Evolutionary conservation across 768 basidiomycete species (phyloP), one percentile per base, ranked within the genome.

Genomic region (Pulveroboletus sp.): DNA sequence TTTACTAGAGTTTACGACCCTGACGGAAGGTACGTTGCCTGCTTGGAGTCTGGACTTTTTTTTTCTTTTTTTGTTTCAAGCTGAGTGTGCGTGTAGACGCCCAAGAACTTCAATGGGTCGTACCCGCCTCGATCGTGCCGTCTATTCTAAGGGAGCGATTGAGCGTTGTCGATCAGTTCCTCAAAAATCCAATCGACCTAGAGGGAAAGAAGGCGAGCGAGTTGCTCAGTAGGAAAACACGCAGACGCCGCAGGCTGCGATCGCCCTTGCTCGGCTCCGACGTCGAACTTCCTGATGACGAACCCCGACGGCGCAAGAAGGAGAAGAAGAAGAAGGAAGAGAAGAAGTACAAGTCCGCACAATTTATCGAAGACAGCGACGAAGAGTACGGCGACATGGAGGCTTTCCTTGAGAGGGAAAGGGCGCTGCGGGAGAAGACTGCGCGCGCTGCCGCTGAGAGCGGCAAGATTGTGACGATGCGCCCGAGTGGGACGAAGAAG

Each of bases 331-430:
- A 72, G 57, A 83, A 80, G 63, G 86, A 88, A 64, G 79, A 80
- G 64, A 78, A 83, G 71, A 73, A 73, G 51, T 93, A 89, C 75
- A 93, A 92, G 67, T 89, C 86, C 7, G 91, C 90, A 9, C 86
- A 90, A 66, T 89, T 94, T 65, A 93, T 95, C 64, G 83, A 88
- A 62, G 93, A 96, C 69, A 91, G 89, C 54, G 93, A 96, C 59
- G 84, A 75, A 48, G 89, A 91, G 65, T 81, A 81, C 50, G 88
- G 79, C 14, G 84, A 87, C 61, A 85, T 92, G 67, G 84, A 87
- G 43, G 80, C 75, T 6, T 96, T 96, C 76, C 80, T 93, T 50
- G 84, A 76, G 67, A 79, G 76, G 60, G 93, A 95, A 69, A 79
- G 77, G 59, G 71, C 54, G 44, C 66, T 81, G 60, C 76, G 87